Evolutionary conservation across 768 basidiomycete species (phyloP).

Genomic region (Tricholoma bakamatsutake): DNA sequence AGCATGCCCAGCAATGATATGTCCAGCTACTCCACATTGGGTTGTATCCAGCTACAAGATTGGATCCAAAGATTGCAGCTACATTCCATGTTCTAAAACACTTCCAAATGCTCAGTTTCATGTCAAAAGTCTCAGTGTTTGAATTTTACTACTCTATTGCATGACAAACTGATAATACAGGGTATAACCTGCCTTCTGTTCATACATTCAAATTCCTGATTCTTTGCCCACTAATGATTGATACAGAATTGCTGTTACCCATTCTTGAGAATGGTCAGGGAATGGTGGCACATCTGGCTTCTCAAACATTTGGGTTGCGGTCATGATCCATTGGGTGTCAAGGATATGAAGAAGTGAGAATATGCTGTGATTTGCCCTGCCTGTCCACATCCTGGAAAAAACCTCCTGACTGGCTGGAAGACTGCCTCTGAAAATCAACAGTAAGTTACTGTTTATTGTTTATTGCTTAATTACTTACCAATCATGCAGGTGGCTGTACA

Average conservation of each 20-base stretch:
- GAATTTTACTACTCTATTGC: slow-evolving; percentile 9
- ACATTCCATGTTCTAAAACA: slow-evolving; percentile 6
- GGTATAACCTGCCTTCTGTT: background rate
- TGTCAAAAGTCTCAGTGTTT: slow-evolving; percentile 8
- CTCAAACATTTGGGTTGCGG: slow-evolving; percentile 16
- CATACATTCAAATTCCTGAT: background rate
- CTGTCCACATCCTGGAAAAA: slow-evolving; percentile 3
- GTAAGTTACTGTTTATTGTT: background rate
- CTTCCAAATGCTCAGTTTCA: slow-evolving; percentile 3
- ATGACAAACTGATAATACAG: background rate
- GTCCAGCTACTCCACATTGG: slow-evolving; percentile 7
- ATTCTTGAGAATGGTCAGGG: slow-evolving; percentile 13
- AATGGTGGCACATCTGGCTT: slow-evolving; percentile 15
- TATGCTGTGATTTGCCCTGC: slow-evolving; percentile 21
- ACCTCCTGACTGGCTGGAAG: slow-evolving; percentile 18
- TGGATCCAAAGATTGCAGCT: slow-evolving; percentile 6
- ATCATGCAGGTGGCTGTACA: background rate
- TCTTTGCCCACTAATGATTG: background rate
- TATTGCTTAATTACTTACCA: background rate
- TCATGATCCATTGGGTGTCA: slow-evolving; percentile 13
- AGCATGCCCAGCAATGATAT: background rate
- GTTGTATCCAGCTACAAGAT: slow-evolving; percentile 8
- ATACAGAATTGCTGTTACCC: slow-evolving; percentile 15
- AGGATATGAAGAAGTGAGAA: slow-evolving; percentile 11
- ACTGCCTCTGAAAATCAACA: background rate